Evolutionary conservation across 2,329 filamentous ascomycete species (phyloP).

Genomic region (Podosphaera fusca): DNA sequence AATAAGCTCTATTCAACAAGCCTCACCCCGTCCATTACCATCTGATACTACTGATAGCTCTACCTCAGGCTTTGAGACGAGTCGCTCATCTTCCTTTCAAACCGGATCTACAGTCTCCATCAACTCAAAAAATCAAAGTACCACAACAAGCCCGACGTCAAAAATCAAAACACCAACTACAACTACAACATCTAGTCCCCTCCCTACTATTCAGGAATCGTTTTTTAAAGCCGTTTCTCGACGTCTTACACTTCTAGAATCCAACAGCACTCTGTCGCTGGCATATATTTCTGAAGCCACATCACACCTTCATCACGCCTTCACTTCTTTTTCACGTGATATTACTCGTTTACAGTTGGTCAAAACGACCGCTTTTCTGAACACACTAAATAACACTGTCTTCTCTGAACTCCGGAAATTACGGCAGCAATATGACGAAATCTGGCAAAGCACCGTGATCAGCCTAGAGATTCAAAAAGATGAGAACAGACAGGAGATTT

Average conservation of each 20-base stretch:
- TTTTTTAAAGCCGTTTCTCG: conserved; percentile 97
- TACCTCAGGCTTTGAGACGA: neutral
- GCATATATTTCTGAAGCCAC: conserved; percentile 97
- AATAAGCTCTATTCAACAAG: neutral
- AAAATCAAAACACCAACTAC: conserved; percentile 18
- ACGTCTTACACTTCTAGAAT: conserved; percentile 70
- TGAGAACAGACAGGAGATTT: conserved; percentile 59
- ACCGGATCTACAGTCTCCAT: neutral
- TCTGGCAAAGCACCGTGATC: conserved; percentile 88
- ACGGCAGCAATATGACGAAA: conserved; percentile 73
- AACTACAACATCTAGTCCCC: conserved; percentile 25
- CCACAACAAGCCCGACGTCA: conserved; percentile 3
- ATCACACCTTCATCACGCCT: conserved; percentile 65
- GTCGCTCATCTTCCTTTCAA: conserved; percentile 5
- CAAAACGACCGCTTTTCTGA: conserved; percentile 64
- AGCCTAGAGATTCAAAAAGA: conserved; percentile 77
- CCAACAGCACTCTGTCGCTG: conserved; percentile 76
- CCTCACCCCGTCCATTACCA: neutral
- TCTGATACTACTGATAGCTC: neutral
- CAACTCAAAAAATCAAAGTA: conserved; percentile 6
- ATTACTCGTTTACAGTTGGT: conserved; percentile 69
- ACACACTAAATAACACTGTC: conserved; percentile 70
- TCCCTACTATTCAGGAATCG: conserved; percentile 79
- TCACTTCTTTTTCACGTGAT: conserved; percentile 29
- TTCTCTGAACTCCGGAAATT: conserved; percentile 57